Base-by-base conservation (phyloP, 2,329 filamentous ascomycete species). In the Apiospora saccharicola region DNA sequence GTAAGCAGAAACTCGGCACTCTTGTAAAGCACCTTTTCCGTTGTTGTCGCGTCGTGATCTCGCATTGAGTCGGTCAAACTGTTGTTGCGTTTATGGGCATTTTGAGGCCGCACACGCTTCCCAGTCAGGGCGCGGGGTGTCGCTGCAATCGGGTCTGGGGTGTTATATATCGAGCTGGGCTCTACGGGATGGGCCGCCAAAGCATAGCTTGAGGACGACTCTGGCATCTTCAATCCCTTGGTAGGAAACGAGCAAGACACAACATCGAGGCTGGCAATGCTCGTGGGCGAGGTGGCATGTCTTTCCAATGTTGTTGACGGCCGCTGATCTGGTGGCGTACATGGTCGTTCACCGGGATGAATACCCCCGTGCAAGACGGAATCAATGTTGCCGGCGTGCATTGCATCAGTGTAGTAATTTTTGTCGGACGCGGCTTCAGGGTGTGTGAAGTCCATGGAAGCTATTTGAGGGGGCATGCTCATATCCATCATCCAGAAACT, bases 1-100 rank as follows among this genome's bases (percentile, higher is more conserved):
- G 91, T 87, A 74, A 92, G 86, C 19, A 91, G 82, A 22, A 91
- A 82, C 72, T 91, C 89, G 4, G 86, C 84, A 30, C 88, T 88
- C 74, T 88, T 89, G 74, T 86, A 85, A 2, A 86, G 79, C 4
- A 86, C 79, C 73, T 85, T 88, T 67, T 89, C 88, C 4, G 84
- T 81, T 16, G 81, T 72, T 7, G 82, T 81, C 30, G 81, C 89
- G 82, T 37, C 67, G 30, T 84, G 91, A 82, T 96, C 93, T 76
- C 94, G 87, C 70, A 96, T 82, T 0, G 95, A 96, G 82, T 98
- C 94, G 0, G 93, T 94, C 77, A 96, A 92, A 80, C 95, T 98
- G 69, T 92, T 94, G 79, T 94, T 97, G 30, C 95, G 91, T 81
- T 94, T 95, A 82, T 98, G 95, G 3, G 89, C 87, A 13, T 83